Evolutionary conservation across 179 eudicot species (phyloP).

Genomic region (Silene coronaria): DNA sequence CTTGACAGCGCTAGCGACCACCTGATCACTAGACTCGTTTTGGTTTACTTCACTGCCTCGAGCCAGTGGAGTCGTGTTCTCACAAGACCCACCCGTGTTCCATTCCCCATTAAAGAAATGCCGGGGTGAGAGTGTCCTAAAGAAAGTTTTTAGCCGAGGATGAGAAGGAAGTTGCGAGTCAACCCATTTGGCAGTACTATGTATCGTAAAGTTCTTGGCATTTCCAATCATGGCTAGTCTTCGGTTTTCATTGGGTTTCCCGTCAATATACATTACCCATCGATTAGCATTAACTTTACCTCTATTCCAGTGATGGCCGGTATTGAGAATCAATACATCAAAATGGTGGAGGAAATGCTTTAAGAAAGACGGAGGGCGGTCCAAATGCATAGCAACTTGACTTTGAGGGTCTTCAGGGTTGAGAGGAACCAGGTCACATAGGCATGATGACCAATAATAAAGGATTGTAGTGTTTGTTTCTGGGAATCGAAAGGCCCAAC

Average conservation of each 20-base stretch:
- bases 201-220: slow-evolving; percentile 61
- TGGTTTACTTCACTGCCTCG: slow-evolving; percentile 47
- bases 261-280: slow-evolving; percentile 77
- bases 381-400: slow-evolving; percentile 72
- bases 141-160: slow-evolving; percentile 57
- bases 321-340: slow-evolving; percentile 60
- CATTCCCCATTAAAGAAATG: slow-evolving; percentile 83
- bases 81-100: slow-evolving; percentile 87
- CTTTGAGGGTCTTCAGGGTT: slow-evolving; percentile 35
- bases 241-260: slow-evolving; percentile 43
- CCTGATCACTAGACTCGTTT: slow-evolving; percentile 56
- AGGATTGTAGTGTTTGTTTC: slow-evolving; percentile 69
- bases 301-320: slow-evolving; percentile 91
- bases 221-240: slow-evolving; percentile 48
- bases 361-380: slow-evolving; percentile 64
- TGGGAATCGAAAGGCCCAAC: slow-evolving; percentile 73
- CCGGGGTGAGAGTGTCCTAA: slow-evolving; percentile 68
- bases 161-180: slow-evolving; percentile 47
- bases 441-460: slow-evolving; percentile 81
- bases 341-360: slow-evolving; percentile 35
- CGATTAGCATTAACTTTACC: slow-evolving; percentile 67
- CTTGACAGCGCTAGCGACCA: slow-evolving; percentile 57
- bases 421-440: slow-evolving; percentile 61
- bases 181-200: slow-evolving; percentile 55
- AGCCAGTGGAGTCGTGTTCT: slow-evolving; percentile 56